These are phyloP conservation scores for Prunus yedoensis DNA, from an alignment of 331 rosid species.

Conservation along the genomic window DNA sequence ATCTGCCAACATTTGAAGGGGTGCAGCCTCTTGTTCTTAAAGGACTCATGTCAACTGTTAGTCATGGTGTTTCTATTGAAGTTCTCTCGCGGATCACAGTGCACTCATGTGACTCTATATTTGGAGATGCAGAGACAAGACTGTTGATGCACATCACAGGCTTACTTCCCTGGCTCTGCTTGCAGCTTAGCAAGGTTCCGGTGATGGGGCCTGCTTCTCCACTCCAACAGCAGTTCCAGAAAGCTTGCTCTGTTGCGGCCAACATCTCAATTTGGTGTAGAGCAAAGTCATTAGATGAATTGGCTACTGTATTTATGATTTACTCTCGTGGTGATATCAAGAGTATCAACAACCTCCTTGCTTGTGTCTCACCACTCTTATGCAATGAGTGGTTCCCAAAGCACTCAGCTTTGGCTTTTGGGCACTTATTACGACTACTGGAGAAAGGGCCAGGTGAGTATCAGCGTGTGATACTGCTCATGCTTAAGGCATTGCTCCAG, in stretches of 20 bases:
- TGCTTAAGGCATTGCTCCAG: constrained; percentile 95
- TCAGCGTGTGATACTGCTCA: constrained; percentile 91
- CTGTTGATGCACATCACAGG: constrained; percentile 97
- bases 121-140: constrained; percentile 89
- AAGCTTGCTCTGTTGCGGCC: constrained; percentile 89
- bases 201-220: constrained; percentile 79
- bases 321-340: constrained; percentile 89
- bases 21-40: constrained; percentile 98
- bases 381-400: constrained; percentile 95
- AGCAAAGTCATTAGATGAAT: constrained; percentile 83
- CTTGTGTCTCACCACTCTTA: constrained; percentile 83
- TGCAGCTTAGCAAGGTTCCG: constrained; percentile 88
- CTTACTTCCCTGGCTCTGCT: constrained; percentile 94
- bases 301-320: constrained; percentile 75
- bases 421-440: constrained; percentile 81
- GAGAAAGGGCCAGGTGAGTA: constrained; percentile 95
- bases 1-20: constrained; percentile 91
- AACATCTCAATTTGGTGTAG: constrained; percentile 91
- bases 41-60: constrained; percentile 89
- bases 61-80: constrained; percentile 89
- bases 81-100: constrained; percentile 89
- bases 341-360: constrained; percentile 71
- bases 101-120: constrained; percentile 93
- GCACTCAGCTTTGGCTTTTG: constrained; percentile 88
- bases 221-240: constrained; percentile 81